These are phyloP conservation scores for Gaeumannomyces tritici DNA, from an alignment of 2,329 filamentous ascomycete species.

Conservation along the genomic window DNA sequence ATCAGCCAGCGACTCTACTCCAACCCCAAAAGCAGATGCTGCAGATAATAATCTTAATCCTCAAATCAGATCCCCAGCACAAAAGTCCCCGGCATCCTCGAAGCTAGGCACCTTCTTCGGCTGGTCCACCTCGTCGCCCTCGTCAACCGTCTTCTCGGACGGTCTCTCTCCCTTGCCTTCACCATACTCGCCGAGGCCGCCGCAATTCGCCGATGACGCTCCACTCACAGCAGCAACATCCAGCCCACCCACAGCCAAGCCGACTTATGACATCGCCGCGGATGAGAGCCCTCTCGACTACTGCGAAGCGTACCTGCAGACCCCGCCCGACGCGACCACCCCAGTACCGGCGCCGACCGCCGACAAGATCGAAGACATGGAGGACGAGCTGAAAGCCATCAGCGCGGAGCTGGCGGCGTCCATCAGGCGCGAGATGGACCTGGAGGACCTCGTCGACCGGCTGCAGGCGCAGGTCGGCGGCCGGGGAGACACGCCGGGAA, in stretches of 20 bases:
- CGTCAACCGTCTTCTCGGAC: conserved; percentile 43
- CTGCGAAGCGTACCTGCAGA: conserved; percentile 41
- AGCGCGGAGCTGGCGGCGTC: conserved; percentile 86
- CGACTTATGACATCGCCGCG: conserved; percentile 28
- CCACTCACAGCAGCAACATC: conserved; percentile 22
- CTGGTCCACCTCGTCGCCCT: conserved; percentile 38
- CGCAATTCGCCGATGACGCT: conserved; percentile 30
- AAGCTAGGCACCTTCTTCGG: conserved; percentile 43
- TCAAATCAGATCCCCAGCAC: conserved; percentile 38
- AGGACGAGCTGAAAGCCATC: conserved; percentile 89
- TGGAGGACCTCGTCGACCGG: conserved; percentile 87
- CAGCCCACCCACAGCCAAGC: conserved; percentile 12
- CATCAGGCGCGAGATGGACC: conserved; percentile 89
- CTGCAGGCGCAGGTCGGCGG: conserved; percentile 68
- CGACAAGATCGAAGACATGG: conserved; percentile 70
- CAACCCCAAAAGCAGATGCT: neutral
- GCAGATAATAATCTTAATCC: conserved; percentile 20
- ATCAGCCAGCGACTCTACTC: neutral
- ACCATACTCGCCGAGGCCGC: conserved; percentile 33
- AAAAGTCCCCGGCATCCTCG: conserved; percentile 42
- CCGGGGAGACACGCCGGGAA: conserved; percentile 41
- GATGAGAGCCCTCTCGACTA: conserved; percentile 35
- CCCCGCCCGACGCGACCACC: conserved; percentile 30
- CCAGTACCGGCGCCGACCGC: conserved; percentile 26
- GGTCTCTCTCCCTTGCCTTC: conserved; percentile 38